These are phyloP conservation scores for Viridothelium virens DNA, from an alignment of 495 filamentous ascomycete genomes.

Conservation along the genomic window DNA sequence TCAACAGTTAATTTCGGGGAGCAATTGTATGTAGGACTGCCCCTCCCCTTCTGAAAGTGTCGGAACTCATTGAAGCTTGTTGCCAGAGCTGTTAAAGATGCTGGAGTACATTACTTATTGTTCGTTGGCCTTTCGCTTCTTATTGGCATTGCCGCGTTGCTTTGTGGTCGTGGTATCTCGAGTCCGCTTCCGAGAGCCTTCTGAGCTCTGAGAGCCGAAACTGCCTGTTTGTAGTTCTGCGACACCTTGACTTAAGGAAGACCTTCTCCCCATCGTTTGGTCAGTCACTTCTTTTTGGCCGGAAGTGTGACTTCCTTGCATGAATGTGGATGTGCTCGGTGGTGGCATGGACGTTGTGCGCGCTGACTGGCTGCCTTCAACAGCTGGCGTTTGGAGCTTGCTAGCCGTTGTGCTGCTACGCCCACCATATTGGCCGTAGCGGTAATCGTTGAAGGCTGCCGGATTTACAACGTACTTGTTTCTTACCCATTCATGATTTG, in stretches of 20 bases:
- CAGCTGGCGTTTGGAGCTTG: not conserved
- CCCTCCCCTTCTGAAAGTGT: no score
- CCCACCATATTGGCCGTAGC: not conserved
- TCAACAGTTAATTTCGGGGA: no score
- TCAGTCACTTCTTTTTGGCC: no score
- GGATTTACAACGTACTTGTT: not conserved
- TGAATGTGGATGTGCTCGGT: not conserved
- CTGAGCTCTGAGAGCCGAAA: not conserved
- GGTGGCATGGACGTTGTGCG: conserved; percentile 1
- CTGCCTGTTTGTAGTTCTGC: not conserved
- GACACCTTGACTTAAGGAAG: not conserved
- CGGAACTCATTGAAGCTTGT: no score
- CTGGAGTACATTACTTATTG: not conserved
- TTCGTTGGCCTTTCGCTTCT: not conserved
- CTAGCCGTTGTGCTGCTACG: not conserved
- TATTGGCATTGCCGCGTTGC: not conserved
- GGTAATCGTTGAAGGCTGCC: not conserved
- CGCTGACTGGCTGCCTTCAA: not conserved
- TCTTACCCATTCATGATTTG: not conserved
- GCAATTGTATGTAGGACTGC: no score
- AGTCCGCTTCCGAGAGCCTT: not conserved
- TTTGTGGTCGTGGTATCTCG: not conserved
- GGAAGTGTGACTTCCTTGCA: not conserved
- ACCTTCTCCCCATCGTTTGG: no score
- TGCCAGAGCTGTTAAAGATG: no score